phyloP scores from a whole-genome alignment of 176 grass and related monocot species.

The Guadua angustifolia region DNA sequence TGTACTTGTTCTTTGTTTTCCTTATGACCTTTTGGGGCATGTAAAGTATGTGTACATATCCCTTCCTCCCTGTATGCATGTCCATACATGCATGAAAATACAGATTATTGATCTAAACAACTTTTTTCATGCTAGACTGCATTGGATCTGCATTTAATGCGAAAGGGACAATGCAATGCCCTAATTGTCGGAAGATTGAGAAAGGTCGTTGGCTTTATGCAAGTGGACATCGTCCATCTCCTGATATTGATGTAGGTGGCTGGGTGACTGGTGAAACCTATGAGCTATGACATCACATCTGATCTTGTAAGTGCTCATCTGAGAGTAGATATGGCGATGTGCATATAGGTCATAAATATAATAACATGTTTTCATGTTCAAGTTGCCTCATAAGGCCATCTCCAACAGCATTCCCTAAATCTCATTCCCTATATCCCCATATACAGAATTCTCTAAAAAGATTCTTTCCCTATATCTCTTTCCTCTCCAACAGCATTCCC shows the following conservation, averaged over 20 bases:
- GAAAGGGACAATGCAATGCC: constrained; percentile 92
- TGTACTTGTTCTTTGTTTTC: neutral
- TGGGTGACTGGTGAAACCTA: constrained; percentile 79
- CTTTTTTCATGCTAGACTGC: constrained; percentile 68
- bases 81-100: constrained; percentile 5
- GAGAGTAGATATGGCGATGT: neutral
- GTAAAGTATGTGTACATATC: neutral
- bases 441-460: no score
- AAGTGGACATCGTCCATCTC: constrained; percentile 62
- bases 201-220: constrained; percentile 89
- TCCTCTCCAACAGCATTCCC: no score
- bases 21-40: neutral
- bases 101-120: constrained; percentile 36
- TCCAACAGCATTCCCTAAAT: no score
- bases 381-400: constrained; percentile 1
- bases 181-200: constrained; percentile 89
- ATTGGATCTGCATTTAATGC: constrained; percentile 99
- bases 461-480: no score
- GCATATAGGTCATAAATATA: constrained; percentile 28
- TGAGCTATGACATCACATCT: constrained; percentile 73
- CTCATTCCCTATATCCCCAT: no score
- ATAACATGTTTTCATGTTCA: constrained; percentile 9
- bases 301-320: constrained; percentile 71
- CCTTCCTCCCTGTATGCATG: neutral
- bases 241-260: constrained; percentile 77